Evolutionary conservation across 306 rosid species (phyloP).

Genomic region (Oxytropis ochrocephala): DNA sequence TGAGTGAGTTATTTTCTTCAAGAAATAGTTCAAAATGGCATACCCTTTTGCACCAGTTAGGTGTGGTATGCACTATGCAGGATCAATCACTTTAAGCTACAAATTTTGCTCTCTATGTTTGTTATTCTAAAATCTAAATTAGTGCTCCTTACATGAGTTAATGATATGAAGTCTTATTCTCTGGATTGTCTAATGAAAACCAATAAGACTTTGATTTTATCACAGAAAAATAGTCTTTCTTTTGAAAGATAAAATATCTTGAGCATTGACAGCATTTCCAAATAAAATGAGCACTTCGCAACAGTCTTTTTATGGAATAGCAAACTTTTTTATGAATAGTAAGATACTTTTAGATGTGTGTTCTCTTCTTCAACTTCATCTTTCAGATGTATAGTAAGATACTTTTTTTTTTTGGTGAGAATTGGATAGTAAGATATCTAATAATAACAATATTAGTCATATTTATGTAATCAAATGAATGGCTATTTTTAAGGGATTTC

Average conservation of each 20-base stretch:
- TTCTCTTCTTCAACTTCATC: no score
- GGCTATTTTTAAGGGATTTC: no score
- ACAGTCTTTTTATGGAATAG: background rate
- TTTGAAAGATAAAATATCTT: background rate
- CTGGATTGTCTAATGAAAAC: background rate
- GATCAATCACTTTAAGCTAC: background rate
- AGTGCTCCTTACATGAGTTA: background rate
- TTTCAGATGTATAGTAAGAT: no score
- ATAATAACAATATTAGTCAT: no score
- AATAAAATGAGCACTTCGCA: background rate
- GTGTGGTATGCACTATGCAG: background rate
- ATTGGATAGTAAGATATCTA: no score
- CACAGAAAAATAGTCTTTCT: background rate
- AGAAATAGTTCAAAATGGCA: slow-evolving; percentile 1
- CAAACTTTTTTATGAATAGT: background rate
- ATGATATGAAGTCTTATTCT: background rate
- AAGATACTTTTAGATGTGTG: no score
- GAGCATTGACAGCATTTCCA: background rate
- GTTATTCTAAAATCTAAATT: background rate
- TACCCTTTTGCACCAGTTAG: background rate
- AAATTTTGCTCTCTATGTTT: background rate
- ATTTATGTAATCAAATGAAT: no score
- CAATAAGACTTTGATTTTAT: background rate
- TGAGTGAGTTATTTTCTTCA: slow-evolving; percentile 6
- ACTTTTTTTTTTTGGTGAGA: no score